A percentile compares a stretch with the other conserved stretches of the same genome.
Evolutionary conservation across 2,329 filamentous ascomycete genomes (phyloP).

Genomic region (Xylariaceae sp.): DNA sequence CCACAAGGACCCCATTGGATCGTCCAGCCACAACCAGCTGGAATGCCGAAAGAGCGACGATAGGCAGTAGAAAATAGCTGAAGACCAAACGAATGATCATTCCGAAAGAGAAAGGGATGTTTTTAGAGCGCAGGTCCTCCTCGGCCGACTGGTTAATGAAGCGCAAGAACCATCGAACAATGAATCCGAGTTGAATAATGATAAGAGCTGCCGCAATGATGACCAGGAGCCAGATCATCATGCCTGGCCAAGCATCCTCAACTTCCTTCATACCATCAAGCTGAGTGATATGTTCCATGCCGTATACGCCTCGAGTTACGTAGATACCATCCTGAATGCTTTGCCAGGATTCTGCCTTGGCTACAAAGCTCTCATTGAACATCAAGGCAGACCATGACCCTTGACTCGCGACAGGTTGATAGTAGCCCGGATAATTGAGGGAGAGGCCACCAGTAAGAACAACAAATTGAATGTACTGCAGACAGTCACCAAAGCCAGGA

Average conservation of each 20-base stretch:
- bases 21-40: conserved; percentile 73
- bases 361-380: conserved; percentile 89
- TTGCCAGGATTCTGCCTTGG: conserved; percentile 58
- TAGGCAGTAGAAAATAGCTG: conserved; percentile 86
- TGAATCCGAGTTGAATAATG: conserved; percentile 73
- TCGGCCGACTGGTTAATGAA: conserved; percentile 67
- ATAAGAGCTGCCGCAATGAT: conserved; percentile 66
- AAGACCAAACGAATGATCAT: conserved; percentile 82
- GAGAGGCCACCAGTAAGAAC: conserved; percentile 83
- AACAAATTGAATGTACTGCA: conserved; percentile 95
- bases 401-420: conserved; percentile 85
- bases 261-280: conserved; percentile 73
- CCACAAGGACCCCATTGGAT: conserved; percentile 69
- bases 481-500: conserved; percentile 91
- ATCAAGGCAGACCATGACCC: conserved; percentile 84
- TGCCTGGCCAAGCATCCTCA: conserved; percentile 86
- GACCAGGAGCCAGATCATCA: conserved; percentile 84
- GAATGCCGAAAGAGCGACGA: conserved; percentile 83
- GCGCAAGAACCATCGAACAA: conserved; percentile 71
- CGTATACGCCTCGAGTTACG: conserved; percentile 70
- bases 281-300: conserved; percentile 74
- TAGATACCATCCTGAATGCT: conserved; percentile 85
- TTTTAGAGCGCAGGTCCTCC: conserved; percentile 86
- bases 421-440: conserved; percentile 88
- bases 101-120: conserved; percentile 79